Conservation (phyloP, 345 rosid species). For the Syzygium oleosum region DNA sequence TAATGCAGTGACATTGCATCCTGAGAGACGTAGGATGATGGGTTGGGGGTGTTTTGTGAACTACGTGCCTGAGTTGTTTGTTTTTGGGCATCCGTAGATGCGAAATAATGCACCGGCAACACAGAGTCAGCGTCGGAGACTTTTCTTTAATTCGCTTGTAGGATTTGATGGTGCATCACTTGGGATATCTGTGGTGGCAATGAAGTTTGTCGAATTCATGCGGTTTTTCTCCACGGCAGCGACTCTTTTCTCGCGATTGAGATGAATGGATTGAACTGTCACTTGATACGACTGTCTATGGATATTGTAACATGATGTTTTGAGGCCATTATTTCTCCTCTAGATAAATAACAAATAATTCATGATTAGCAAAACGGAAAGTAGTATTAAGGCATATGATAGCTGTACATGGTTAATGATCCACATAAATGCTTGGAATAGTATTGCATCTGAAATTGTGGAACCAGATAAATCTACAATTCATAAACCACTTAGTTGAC, state of each 20-base stretch:
- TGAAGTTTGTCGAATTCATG: not conserved
- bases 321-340: not conserved
- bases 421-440: not conserved
- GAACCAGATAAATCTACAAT: not conserved
- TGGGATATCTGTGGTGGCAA: not conserved
- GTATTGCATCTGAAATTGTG: not conserved
- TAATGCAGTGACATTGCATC: not conserved
- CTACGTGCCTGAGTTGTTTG: not conserved
- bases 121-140: not conserved
- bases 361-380: not conserved
- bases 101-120: not conserved
- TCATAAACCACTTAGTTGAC: not conserved
- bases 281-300: not conserved
- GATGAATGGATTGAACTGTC: not conserved
- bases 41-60: not conserved
- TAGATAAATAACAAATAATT: not conserved
- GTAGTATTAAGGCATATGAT: not conserved
- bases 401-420: not conserved
- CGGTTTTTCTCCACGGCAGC: not conserved
- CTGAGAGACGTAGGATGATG: not conserved
- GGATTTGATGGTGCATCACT: not conserved
- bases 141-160: not conserved
- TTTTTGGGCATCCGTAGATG: not conserved
- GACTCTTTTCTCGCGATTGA: not conserved
- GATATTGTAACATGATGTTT: not conserved